A percentile compares a stretch with the other conserved stretches of the same genome.
Evolutionary conservation across 1,284 basidiomycete genomes (phyloP).

Genomic region (Malassezia yamatoensis): DNA sequence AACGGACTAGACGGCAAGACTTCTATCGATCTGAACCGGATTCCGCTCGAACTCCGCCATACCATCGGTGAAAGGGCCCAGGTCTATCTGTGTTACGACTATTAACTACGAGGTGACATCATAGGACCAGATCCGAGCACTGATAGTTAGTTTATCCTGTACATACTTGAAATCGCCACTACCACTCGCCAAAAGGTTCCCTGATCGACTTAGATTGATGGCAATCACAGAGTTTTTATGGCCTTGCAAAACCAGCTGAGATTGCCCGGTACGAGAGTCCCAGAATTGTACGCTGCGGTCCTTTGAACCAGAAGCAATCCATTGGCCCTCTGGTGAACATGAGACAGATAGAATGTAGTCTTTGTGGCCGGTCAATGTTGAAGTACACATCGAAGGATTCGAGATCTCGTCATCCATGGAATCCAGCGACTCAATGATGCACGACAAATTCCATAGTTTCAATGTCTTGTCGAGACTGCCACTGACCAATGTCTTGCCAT

Average conservation of each 20-base stretch:
- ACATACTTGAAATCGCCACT: slow-evolving; percentile 64
- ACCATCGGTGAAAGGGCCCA: not conserved
- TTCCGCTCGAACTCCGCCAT: not conserved
- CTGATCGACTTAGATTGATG: slow-evolving; percentile 66
- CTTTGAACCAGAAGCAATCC: slow-evolving; percentile 81
- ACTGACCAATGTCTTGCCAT: slow-evolving; percentile 65
- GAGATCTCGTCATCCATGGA: slow-evolving; percentile 32
- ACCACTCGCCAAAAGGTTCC: slow-evolving; percentile 68
- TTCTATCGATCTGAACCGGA: not conserved
- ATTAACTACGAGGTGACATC: slow-evolving; percentile 12
- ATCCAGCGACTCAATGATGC: slow-evolving; percentile 48
- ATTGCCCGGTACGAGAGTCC: slow-evolving; percentile 64
- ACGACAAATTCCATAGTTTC: slow-evolving; percentile 72
- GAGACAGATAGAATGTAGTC: slow-evolving; percentile 71
- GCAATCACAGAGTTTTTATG: slow-evolving; percentile 87
- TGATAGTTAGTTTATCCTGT: not conserved
- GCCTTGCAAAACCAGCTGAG: slow-evolving; percentile 74
- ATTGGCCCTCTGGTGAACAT: slow-evolving; percentile 71
- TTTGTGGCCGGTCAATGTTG: slow-evolving; percentile 75
- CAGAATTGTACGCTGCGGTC: slow-evolving; percentile 68
- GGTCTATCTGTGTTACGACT: too few species aligned
- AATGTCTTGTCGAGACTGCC: slow-evolving; percentile 77
- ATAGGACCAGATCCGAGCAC: slow-evolving; percentile 42
- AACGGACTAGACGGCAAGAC: too few species aligned
- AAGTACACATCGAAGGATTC: slow-evolving; percentile 57